Percentiles rank a stretch among this genome's conserved stretches.
These are phyloP conservation scores for Microsporum canis DNA, from an alignment of 2,329 filamentous ascomycete species.

Conservation along the genomic window DNA sequence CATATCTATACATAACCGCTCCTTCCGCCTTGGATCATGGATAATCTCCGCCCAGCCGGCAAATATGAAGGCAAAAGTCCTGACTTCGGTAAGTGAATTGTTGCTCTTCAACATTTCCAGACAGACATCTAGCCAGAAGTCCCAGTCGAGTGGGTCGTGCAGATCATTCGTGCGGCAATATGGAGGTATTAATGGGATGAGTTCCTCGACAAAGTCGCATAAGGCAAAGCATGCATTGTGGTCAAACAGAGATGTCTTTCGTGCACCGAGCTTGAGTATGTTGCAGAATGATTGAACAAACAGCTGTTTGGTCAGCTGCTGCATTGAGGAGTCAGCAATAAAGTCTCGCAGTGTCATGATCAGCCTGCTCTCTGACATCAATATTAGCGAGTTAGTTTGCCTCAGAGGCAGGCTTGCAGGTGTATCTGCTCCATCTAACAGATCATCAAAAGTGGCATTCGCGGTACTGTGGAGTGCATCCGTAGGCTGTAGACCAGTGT, in stretches of 20 bases:
- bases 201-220: constrained; percentile 84
- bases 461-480: constrained; percentile 38
- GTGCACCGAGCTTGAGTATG: constrained; percentile 61
- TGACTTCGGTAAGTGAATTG: constrained; percentile 82
- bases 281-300: constrained; percentile 66
- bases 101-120: constrained; percentile 68
- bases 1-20: constrained; percentile 60
- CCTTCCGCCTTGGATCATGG: constrained; percentile 55
- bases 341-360: constrained; percentile 74
- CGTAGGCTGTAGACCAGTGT: constrained; percentile 40
- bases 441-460: constrained; percentile 55
- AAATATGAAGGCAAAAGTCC: constrained; percentile 71
- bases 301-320: constrained; percentile 47
- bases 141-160: constrained; percentile 56
- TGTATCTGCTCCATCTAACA: constrained; percentile 55
- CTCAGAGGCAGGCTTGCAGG: constrained; percentile 52
- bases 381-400: constrained; percentile 58
- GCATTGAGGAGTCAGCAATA: constrained; percentile 50
- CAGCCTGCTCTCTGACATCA: constrained; percentile 81
- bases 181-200: constrained; percentile 54
- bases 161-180: constrained; percentile 42
- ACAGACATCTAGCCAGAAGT: constrained; percentile 75
- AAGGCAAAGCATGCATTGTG: constrained; percentile 75
- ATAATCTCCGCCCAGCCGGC: constrained; percentile 65
- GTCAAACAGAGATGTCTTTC: constrained; percentile 67